Base-by-base conservation (phyloP, 371 early-diverging fungal genomes). In the Mucor racemosus region DNA sequence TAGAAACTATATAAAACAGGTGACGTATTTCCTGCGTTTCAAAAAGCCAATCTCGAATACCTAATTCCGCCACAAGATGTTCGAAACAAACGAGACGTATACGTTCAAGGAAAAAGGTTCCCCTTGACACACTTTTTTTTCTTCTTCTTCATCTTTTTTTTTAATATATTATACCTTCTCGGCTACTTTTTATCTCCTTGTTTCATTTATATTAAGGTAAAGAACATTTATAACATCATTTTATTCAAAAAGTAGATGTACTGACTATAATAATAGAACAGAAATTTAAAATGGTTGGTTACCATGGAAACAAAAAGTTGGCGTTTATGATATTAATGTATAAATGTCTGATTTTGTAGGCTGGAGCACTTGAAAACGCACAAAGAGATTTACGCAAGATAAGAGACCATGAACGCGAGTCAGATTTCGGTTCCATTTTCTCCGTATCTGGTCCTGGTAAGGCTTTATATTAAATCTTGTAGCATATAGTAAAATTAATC, bases 401-500 rank as follows among this genome's bases (percentile, higher is more conserved):
- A 66, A 86, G 92, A 69, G 99, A 99, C 84, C 87, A 87, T 62
- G 97, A 95, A 66, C 85, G 82, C 64, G 99, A 99, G 76, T 84
- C 86, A 56, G 88, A 89, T 59, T 93, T 94, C 81, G 99, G 99
- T 74, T 91, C 86, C 71, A 92, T 99, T 64, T 97, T 88, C 76
- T 97, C 97, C 26, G 99, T 99, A 10, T 97, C 99, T 50, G 99
- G 99, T 59, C 99, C 99, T 67, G 99, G 96, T 97, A 87, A 69
- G 69, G n/a, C 15, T 26, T 26, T 26, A 26, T 3, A 26, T 26
- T 26, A 26, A 13, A 55, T 44, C 33, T 53, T 53, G 39, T 50
- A 34, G 38, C 58, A 54, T 65, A 19, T 46, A 46, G 17, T 42
- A 19, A 48, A 50, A 17, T n/a, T 14, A 15, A 8, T 46, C 46